These are phyloP conservation scores for Trichoderma guizhouense DNA, from an alignment of 2,329 filamentous ascomycete genomes.

Conservation along the genomic window DNA sequence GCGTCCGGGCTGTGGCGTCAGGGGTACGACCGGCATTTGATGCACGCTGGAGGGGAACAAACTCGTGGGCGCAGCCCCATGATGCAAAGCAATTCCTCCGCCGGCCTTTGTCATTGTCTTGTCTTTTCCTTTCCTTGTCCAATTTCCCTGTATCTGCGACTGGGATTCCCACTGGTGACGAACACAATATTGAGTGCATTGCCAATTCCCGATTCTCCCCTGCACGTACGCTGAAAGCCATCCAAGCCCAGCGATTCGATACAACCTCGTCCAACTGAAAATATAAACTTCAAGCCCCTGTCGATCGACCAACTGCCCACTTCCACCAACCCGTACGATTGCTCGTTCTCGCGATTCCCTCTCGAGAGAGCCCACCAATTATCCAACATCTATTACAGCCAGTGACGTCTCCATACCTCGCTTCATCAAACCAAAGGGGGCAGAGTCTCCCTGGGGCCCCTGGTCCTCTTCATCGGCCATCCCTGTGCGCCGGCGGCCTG, in stretches of 20 bases:
- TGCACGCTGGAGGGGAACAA: not conserved
- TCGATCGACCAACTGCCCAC: not conserved
- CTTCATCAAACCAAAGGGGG: conserved; percentile 17
- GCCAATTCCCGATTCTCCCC: not conserved
- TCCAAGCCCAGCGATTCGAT: not conserved
- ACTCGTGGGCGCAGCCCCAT: not conserved
- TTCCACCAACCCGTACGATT: not conserved
- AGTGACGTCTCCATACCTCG: conserved; percentile 16
- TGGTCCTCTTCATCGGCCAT: conserved; percentile 4
- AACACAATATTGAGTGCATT: not conserved
- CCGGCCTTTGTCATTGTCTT: not conserved
- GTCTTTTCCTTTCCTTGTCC: not conserved
- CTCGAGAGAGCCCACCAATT: not conserved
- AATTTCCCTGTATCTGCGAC: not conserved
- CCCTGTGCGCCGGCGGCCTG: conserved; percentile 10
- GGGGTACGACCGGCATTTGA: not conserved
- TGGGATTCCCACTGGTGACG: not conserved
- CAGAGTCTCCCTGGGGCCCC: conserved; percentile 14
- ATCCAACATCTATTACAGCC: not conserved
- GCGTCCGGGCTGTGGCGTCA: conserved; percentile 6
- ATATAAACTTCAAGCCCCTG: not conserved
- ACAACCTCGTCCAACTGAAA: not conserved
- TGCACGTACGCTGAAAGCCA: not conserved
- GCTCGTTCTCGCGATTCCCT: not conserved
- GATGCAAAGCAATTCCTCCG: not conserved